These are phyloP conservation scores for Sabuloglossum arenarium DNA, from an alignment of 495 filamentous ascomycete species.

Conservation along the genomic window DNA sequence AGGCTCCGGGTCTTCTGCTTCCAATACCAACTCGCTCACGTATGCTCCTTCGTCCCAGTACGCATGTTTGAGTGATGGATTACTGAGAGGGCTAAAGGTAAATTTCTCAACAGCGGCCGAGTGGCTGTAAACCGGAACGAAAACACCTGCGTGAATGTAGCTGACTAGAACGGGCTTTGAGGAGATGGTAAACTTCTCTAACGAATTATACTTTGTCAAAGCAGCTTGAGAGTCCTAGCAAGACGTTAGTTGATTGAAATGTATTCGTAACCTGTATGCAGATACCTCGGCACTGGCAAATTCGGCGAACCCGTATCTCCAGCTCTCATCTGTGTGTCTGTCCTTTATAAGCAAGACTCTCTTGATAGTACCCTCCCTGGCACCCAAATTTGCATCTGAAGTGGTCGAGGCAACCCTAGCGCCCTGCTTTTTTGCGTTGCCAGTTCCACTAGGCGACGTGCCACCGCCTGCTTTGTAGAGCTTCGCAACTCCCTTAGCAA, in stretches of 20 bases:
- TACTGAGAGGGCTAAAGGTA: conserved; percentile 53
- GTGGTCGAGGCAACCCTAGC: conserved; percentile 57
- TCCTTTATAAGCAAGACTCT: conserved; percentile 67
- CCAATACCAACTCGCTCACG: conserved; percentile 41
- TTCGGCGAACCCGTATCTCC: conserved; percentile 80
- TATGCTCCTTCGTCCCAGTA: conserved; percentile 79
- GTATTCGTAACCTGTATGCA: neutral
- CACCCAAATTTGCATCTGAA: conserved; percentile 50
- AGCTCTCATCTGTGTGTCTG: conserved; percentile 51
- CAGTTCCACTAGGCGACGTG: conserved; percentile 14
- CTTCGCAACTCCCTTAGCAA: conserved; percentile 63
- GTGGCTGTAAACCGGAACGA: conserved; percentile 50
- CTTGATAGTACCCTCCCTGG: conserved; percentile 50
- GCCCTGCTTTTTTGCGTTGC: conserved; percentile 28
- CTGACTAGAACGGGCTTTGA: conserved; percentile 53
- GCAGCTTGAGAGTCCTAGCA: conserved; percentile 57
- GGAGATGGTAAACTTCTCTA: conserved; percentile 69
- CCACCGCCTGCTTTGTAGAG: conserved; percentile 37
- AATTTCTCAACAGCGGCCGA: conserved; percentile 32
- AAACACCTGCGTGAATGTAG: conserved; percentile 76
- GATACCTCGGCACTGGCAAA: conserved; percentile 42
- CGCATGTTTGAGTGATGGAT: conserved; percentile 44
- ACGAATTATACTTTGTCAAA: conserved; percentile 47
- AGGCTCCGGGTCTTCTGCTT: conserved; percentile 22
- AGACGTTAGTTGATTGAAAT: neutral